Percentiles rank a stretch among this genome's conserved stretches.
Conservation (phyloP, 2,329 filamentous ascomycete genomes). For the Pseudogymnoascus pannorum region DNA sequence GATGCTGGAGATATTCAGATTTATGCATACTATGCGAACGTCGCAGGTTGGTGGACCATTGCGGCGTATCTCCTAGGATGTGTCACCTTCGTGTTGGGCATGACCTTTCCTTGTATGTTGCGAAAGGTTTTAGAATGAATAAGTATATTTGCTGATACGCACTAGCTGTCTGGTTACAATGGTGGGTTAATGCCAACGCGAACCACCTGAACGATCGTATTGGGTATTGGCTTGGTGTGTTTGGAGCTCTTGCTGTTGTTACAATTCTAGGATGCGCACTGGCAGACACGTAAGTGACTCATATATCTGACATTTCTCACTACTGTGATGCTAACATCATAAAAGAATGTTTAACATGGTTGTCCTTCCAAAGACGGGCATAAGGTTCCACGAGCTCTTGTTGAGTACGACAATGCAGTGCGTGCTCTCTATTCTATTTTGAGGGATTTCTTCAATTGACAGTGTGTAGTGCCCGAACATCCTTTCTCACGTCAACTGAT, state of each 20-base stretch:
- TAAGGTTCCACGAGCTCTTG: background rate
- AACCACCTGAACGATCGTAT: conserved; percentile 13
- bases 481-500: conserved; percentile 37
- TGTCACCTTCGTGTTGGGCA: conserved; percentile 19
- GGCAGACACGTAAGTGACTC: background rate
- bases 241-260: conserved; percentile 3
- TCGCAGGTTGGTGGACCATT: conserved; percentile 15
- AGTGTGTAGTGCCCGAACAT: conserved; percentile 35
- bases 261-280: background rate
- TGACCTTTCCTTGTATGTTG: conserved; percentile 18
- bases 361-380: background rate
- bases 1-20: conserved; percentile 16
- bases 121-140: background rate
- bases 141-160: background rate
- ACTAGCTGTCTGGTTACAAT: conserved; percentile 26
- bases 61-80: conserved; percentile 18
- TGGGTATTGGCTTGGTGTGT: conserved; percentile 19
- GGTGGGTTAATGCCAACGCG: conserved; percentile 24
- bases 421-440: background rate
- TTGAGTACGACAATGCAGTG: conserved; percentile 1
- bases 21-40: conserved; percentile 17
- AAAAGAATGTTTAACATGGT: background rate
- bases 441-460: conserved; percentile 22
- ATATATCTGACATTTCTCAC: background rate
- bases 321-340: background rate